These are phyloP conservation scores for Pichia sporocuriosa DNA, from an alignment of 805 yeast species.

Conservation along the genomic window DNA sequence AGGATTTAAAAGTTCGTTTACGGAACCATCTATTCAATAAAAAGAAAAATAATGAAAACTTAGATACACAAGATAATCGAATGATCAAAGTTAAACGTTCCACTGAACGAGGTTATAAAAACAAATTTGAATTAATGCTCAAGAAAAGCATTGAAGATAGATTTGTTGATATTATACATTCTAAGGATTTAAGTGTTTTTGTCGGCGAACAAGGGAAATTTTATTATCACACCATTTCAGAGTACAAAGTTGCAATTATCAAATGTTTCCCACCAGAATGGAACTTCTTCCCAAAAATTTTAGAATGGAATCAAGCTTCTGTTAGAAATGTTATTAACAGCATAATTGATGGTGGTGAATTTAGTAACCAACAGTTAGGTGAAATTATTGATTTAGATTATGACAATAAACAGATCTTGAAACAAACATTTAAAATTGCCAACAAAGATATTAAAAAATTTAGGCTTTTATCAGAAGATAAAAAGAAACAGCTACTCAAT, in stretches of 20 bases:
- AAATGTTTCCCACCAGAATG: slow-evolving; percentile 65
- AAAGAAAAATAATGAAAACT: slow-evolving; percentile 10
- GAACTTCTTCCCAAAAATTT: slow-evolving; percentile 59
- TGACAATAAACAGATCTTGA: slow-evolving; percentile 50
- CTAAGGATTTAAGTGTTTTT: slow-evolving; percentile 41
- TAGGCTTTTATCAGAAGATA: slow-evolving; percentile 47
- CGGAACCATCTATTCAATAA: slow-evolving; percentile 15
- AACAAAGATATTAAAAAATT: slow-evolving; percentile 44
- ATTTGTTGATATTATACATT: slow-evolving; percentile 53
- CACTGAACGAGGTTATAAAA: slow-evolving; percentile 51
- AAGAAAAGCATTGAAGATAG: slow-evolving; percentile 57
- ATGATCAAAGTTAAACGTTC: slow-evolving; percentile 32
- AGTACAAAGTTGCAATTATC: slow-evolving; percentile 53
- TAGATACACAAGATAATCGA: slow-evolving; percentile 8
- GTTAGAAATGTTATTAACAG: slow-evolving; percentile 57
- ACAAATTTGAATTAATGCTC: slow-evolving; percentile 52
- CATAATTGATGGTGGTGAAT: slow-evolving; percentile 40
- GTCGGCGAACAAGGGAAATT: slow-evolving; percentile 65
- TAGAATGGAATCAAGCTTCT: slow-evolving; percentile 60
- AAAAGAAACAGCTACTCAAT: slow-evolving; percentile 63
- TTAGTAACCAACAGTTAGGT: slow-evolving; percentile 71
- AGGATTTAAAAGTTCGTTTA: slow-evolving; percentile 52
- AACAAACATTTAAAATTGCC: slow-evolving; percentile 41
- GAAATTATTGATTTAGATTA: slow-evolving; percentile 73
- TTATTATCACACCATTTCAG: slow-evolving; percentile 72